phyloP scores from a whole-genome alignment of 148 eudicot species.

The Drosera capensis region DNA sequence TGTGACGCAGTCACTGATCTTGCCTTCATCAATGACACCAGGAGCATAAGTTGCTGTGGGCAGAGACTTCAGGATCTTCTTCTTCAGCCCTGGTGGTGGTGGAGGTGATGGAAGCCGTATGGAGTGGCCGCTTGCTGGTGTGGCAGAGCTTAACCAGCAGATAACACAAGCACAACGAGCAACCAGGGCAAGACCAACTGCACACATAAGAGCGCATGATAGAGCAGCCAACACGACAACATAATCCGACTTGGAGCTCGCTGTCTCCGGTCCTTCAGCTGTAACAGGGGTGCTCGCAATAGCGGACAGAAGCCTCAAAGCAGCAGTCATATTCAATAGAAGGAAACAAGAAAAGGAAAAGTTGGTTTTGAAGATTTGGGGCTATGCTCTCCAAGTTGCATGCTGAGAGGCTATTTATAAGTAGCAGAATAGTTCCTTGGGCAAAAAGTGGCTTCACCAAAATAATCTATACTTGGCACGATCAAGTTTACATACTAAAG shows the following conservation, averaged over 20 bases:
- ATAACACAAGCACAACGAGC: slow-evolving; percentile 42
- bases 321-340: slow-evolving; percentile 8
- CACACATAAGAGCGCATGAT: slow-evolving; percentile 44
- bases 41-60: slow-evolving; percentile 30
- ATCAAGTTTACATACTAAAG: no score
- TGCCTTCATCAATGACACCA: slow-evolving; percentile 10
- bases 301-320: slow-evolving; percentile 17
- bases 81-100: slow-evolving; percentile 44
- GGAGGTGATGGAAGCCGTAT: slow-evolving; percentile 8
- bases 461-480: no score
- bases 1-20: slow-evolving; percentile 36
- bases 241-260: slow-evolving; percentile 26
- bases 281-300: slow-evolving; percentile 6
- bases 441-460: no score
- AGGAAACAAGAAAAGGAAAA: background rate
- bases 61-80: slow-evolving; percentile 25
- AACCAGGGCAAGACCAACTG: slow-evolving; percentile 36
- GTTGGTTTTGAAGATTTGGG: no score
- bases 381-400: no score
- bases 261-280: slow-evolving; percentile 9
- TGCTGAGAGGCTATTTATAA: no score
- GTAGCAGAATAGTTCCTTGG: no score
- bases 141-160: slow-evolving; percentile 8
- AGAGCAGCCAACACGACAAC: slow-evolving; percentile 40
- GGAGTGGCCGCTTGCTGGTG: background rate